Base-by-base conservation (phyloP, 1,139 yeast genomes). In the Hansenula sp. region DNA sequence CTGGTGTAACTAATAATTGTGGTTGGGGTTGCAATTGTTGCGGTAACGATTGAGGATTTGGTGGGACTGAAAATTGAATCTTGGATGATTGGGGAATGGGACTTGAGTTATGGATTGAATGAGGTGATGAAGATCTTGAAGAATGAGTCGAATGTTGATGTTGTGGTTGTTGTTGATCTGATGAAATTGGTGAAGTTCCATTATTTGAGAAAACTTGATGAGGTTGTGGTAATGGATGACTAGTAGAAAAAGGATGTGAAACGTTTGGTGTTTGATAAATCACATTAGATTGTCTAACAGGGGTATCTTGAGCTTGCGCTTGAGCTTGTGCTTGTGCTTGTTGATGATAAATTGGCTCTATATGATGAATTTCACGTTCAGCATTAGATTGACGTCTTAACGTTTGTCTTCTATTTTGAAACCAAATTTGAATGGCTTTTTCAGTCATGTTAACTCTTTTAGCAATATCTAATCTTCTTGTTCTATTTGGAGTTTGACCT, bases 351-450 rank as follows among this genome's bases (percentile, higher is more conserved):
- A 59, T 46, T 15, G 59, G 55, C 40, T 57, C 61, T 16, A 57
- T 34, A 19, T 54, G 55, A 40, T 54, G 57, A 10, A 51, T 54
- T 41, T 54, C 55, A 55, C 79, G 82, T 53, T 94, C 59, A 12
- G 57, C 43, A 27, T 41, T 46, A 3, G 53, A 47, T 41, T 56
- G 60, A 16, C 54, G 51, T 53, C 61, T 79, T 52, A 82, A 67
- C 36, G 90, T 77, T 68, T 93, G 99, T 65, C 99, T 81, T 63
- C 82, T 86, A 66, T 93, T 93, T 67, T 93, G 99, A 67, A 93
- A 93, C 99, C 99, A 93, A 52, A 93, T 89, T 67, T 93, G 98
- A 28, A 93, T 96, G 2, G 97, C 96, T 63, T 90, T 90, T 63
- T 90, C 97, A n/a, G 93, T 79, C 98, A 91, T 93, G 51, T 81